Evolutionary conservation across 2,329 filamentous ascomycete genomes (phyloP).

Genomic region (Pseudopyricularia javanii): DNA sequence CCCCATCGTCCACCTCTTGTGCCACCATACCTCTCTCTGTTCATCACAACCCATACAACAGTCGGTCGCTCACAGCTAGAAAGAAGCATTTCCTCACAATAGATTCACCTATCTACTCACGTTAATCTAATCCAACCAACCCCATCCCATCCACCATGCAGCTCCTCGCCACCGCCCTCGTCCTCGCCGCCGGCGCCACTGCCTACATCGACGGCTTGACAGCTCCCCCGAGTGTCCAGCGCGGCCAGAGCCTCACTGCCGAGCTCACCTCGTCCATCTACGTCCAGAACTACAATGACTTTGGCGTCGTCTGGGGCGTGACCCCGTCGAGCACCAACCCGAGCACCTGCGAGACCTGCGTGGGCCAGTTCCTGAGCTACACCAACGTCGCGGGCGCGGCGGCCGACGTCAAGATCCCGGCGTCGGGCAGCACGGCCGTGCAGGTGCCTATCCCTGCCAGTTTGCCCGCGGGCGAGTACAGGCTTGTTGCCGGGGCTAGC

Average conservation of each 20-base stretch:
- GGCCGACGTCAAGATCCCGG: background rate
- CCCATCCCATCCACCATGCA: background rate
- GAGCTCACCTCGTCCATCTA: conserved; percentile 16
- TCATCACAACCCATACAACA: no score
- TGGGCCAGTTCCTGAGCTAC: conserved; percentile 17
- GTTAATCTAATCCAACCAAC: background rate
- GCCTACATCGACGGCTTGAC: conserved; percentile 13
- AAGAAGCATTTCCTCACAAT: no score
- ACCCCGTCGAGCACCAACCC: background rate
- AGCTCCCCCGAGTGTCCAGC: conserved; percentile 11
- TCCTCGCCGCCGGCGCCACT: conserved; percentile 10
- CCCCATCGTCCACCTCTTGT: no score
- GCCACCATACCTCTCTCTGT: no score
- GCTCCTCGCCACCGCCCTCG: conserved; percentile 10
- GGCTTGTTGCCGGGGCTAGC: background rate
- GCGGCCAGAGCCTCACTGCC: conserved; percentile 13
- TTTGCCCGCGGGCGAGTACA: background rate
- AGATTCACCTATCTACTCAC: background rate
- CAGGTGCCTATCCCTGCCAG: background rate
- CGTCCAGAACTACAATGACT: conserved; percentile 21
- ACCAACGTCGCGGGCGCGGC: conserved; percentile 2
- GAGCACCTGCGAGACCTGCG: conserved; percentile 8
- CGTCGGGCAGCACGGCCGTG: background rate
- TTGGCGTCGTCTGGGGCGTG: conserved; percentile 17
- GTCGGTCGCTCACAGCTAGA: background rate